Base-by-base conservation (phyloP, 148 eudicot genomes). In the Rhododendron williamsianum region DNA sequence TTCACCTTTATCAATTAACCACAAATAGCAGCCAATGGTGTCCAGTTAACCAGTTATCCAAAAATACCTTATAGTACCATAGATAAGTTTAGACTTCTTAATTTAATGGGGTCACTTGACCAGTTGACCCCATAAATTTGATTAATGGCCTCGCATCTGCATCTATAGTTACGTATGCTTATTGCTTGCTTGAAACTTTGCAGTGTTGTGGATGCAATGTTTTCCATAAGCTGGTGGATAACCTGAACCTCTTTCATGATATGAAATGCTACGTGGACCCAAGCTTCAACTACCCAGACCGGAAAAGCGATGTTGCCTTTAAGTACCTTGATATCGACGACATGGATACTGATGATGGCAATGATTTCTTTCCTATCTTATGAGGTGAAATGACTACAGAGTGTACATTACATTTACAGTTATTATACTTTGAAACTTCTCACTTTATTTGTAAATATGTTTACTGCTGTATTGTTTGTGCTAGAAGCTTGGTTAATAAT, bases 171-270 rank as follows among this genome's bases (percentile, higher is more conserved):
- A 1, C 33, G 16, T 6, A 30, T 30, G 76, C 76, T 71, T 33
- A 71, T 71, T 71, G 76, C 19, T 71, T 71, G 76, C 76, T 33
- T 33, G 19, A 71, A 71, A 71, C 76, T 63, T 65, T 87, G 60
- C 82, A 96, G 97, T 96, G 98, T 82, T 96, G 99, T 83, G 98
- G 98, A 79, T 95, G 99, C 92, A 91, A 96, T 91, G 92, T 96
- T 51, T 96, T 93, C 88, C 99, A 96, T 90, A 96, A 96, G 93
- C 93, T 96, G 84, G 99, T 96, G 82, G 98, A 96, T 89, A 91
- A 96, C 88, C 90, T 96, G 92, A 95, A 96, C 87, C 90, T 95
- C n/a, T 96, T 96, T 84, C 94, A 93, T 85, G 98, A 94, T 79
- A 95, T 95, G 97, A 93, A 94, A 87, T 96, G 99, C 88, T 96